These are phyloP conservation scores for Setomelanomma holmii DNA, from an alignment of 2,329 filamentous ascomycete species.

Conservation along the genomic window DNA sequence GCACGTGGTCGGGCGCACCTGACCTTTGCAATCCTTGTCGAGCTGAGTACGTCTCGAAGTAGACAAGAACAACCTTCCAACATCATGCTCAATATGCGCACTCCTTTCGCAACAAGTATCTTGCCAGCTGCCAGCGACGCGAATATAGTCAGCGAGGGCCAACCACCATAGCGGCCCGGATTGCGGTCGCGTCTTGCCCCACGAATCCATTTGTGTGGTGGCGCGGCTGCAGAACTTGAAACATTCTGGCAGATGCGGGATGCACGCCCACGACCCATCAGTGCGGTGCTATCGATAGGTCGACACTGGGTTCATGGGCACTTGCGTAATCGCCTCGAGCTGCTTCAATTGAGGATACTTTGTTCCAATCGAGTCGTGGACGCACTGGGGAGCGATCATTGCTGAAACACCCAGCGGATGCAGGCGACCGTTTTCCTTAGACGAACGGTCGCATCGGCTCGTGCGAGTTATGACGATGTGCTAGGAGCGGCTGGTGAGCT, in stretches of 20 bases:
- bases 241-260: slow-evolving; percentile 34
- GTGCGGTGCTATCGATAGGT: slow-evolving; percentile 41
- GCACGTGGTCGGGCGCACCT: slow-evolving; percentile 17
- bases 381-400: slow-evolving; percentile 19
- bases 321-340: slow-evolving; percentile 32
- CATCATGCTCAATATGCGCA: slow-evolving; percentile 36
- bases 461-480: slow-evolving; percentile 20
- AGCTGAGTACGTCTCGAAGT: slow-evolving; percentile 37
- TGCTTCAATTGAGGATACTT: slow-evolving; percentile 32
- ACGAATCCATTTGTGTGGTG: slow-evolving; percentile 34
- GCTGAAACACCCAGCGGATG: slow-evolving; percentile 37
- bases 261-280: slow-evolving; percentile 3
- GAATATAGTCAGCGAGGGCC: slow-evolving; percentile 19
- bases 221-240: slow-evolving; percentile 46
- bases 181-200: slow-evolving; percentile 26
- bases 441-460: slow-evolving; percentile 27
- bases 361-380: slow-evolving; percentile 33
- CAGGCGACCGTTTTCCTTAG: slow-evolving; percentile 24
- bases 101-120: slow-evolving; percentile 8
- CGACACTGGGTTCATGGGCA: slow-evolving; percentile 24
- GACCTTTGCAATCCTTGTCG: slow-evolving; percentile 32
- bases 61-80: slow-evolving; percentile 6
- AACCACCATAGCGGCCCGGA: slow-evolving; percentile 37
- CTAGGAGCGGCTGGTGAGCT: slow-evolving; percentile 6
- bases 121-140: slow-evolving; percentile 18